Conservation (phyloP, 2,329 filamentous ascomycete species). For the Xylaria sp. region DNA sequence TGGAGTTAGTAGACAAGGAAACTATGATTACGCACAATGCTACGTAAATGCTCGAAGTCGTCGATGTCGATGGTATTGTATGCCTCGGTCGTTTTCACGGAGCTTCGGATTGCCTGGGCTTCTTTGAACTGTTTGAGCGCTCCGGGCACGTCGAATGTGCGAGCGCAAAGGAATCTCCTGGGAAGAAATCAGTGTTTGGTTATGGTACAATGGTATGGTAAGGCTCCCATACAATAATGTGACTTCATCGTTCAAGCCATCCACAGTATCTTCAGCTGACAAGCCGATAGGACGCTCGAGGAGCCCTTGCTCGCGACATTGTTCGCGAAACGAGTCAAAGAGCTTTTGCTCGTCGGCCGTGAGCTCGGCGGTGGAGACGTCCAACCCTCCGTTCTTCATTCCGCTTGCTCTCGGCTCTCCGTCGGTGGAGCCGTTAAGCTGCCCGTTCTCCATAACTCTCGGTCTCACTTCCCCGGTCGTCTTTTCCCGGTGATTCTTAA, state of each 20-base stretch:
- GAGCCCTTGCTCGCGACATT: constrained; percentile 28
- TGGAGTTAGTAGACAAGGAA: background rate
- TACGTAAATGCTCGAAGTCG: constrained; percentile 27
- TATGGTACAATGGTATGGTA: background rate
- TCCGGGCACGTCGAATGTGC: constrained; percentile 24
- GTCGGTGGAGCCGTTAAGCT: constrained; percentile 4
- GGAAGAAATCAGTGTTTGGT: background rate
- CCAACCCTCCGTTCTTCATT: constrained; percentile 21
- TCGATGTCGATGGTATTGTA: constrained; percentile 30
- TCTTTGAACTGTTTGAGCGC: constrained; percentile 28
- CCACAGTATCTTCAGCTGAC: constrained; percentile 23
- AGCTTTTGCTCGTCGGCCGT: constrained; percentile 14
- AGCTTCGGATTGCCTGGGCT: constrained; percentile 27
- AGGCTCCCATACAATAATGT: constrained; percentile 22
- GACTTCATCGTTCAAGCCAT: constrained; percentile 27
- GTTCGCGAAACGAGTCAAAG: constrained; percentile 20
- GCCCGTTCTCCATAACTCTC: constrained; percentile 24
- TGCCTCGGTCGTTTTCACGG: constrained; percentile 14
- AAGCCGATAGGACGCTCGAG: constrained; percentile 25
- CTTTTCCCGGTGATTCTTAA: background rate
- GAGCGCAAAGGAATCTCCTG: constrained; percentile 28
- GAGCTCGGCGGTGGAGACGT: constrained; percentile 7
- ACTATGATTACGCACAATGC: constrained; percentile 19
- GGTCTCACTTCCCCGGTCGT: background rate
- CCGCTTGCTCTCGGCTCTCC: constrained; percentile 10